Percentiles rank a stretch among this genome's conserved stretches.
Evolutionary conservation across 2,329 filamentous ascomycete genomes (phyloP).

Genomic region (Nothopassalora personata): DNA sequence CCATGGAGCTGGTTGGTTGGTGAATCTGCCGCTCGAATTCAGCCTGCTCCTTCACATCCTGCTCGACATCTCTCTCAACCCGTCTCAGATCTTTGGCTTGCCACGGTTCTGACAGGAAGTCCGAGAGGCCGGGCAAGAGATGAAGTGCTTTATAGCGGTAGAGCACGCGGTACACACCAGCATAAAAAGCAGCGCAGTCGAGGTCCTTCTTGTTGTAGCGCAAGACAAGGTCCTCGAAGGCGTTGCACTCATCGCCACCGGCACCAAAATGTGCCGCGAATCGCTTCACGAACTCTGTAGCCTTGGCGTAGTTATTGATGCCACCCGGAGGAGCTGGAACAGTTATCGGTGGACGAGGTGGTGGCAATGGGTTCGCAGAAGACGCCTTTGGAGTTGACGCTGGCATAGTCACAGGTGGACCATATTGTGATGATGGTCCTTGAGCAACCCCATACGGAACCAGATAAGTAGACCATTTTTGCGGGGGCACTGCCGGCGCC

Average conservation of each 20-base stretch:
- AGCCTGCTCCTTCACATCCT: neutral
- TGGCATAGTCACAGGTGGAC: neutral
- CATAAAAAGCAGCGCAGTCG: slow-evolving; percentile 15
- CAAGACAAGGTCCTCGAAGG: slow-evolving; percentile 10
- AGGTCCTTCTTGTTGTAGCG: slow-evolving; percentile 10
- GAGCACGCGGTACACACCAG: slow-evolving; percentile 16
- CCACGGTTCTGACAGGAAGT: slow-evolving; percentile 16
- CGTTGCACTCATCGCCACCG: slow-evolving; percentile 1
- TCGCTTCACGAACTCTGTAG: slow-evolving; percentile 8
- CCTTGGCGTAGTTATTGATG: neutral
- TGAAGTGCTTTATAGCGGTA: slow-evolving; percentile 4
- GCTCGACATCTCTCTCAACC: slow-evolving; percentile 11
- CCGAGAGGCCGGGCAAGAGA: slow-evolving; percentile 11
- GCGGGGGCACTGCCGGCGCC: neutral
- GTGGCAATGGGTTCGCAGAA: neutral
- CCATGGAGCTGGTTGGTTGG: neutral
- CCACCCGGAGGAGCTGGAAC: neutral
- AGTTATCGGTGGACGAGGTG: neutral
- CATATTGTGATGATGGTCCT: neutral
- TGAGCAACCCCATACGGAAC: neutral
- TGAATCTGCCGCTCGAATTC: neutral
- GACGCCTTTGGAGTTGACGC: neutral
- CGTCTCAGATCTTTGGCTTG: slow-evolving; percentile 9
- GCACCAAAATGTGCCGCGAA: slow-evolving; percentile 8
- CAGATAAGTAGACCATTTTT: neutral